Percentiles rank a stretch among this genome's conserved stretches.
These are phyloP conservation scores for Emergomyces pasteurianus DNA, from an alignment of 2,329 filamentous ascomycete genomes.

Conservation along the genomic window DNA sequence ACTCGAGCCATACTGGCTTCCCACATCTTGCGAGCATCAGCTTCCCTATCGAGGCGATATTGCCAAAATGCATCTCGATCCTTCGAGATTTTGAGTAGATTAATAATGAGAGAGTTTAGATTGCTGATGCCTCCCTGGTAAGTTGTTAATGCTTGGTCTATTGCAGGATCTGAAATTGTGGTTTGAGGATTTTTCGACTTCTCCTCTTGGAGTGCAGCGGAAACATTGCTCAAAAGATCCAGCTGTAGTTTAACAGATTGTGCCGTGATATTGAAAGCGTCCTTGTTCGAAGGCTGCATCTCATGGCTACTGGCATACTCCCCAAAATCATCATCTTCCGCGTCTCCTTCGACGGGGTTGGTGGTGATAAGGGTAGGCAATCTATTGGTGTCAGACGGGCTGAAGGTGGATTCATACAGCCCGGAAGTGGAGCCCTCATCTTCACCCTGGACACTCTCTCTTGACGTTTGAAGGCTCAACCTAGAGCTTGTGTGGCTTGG, in stretches of 20 bases:
- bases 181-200: constrained; percentile 56
- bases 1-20: constrained; percentile 98
- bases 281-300: constrained; percentile 59
- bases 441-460: constrained; percentile 38
- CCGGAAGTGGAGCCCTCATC: constrained; percentile 43
- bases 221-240: constrained; percentile 77
- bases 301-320: constrained; percentile 73
- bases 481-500: constrained; percentile 32
- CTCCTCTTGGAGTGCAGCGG: constrained; percentile 65
- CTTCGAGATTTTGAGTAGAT: constrained; percentile 80
- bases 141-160: constrained; percentile 65
- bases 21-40: constrained; percentile 89
- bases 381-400: constrained; percentile 37
- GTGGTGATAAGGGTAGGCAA: constrained; percentile 39
- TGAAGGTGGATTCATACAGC: constrained; percentile 45
- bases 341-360: constrained; percentile 45
- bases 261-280: constrained; percentile 93
- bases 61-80: constrained; percentile 97
- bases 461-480: constrained; percentile 39
- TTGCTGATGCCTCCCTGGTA: constrained; percentile 87
- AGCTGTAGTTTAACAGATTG: constrained; percentile 89
- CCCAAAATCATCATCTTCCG: constrained; percentile 62
- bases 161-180: constrained; percentile 62
- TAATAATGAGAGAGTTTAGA: constrained; percentile 69
- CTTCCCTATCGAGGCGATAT: constrained; percentile 81